These are phyloP conservation scores for Calvatia gigantea DNA, from an alignment of 768 basidiomycete species.

Conservation along the genomic window DNA sequence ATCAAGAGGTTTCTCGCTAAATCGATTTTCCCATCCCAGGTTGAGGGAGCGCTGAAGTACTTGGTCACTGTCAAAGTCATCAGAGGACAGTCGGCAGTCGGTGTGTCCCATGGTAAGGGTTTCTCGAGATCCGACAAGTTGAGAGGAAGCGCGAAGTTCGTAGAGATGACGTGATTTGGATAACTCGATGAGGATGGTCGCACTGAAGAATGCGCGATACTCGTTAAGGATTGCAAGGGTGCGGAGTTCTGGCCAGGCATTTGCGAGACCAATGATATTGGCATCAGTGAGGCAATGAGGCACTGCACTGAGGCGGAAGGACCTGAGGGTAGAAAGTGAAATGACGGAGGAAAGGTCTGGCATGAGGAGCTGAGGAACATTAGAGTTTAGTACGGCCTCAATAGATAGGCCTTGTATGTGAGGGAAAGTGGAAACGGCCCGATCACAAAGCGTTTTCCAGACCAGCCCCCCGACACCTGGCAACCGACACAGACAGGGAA, in stretches of 20 bases:
- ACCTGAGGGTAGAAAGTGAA: not conserved
- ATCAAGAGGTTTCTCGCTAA: not conserved
- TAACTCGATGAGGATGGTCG: not conserved
- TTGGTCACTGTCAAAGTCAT: not conserved
- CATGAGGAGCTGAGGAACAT: not conserved
- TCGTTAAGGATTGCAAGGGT: not conserved
- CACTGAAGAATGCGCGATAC: not conserved
- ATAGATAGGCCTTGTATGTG: not conserved
- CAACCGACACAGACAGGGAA: not conserved
- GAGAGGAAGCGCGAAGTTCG: not conserved
- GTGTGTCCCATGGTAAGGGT: not conserved
- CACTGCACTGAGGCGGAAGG: not conserved
- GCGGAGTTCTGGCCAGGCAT: not conserved
- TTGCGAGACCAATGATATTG: not conserved
- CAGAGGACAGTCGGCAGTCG: not conserved
- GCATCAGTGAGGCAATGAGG: not conserved
- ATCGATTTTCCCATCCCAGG: not conserved
- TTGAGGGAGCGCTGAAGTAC: not conserved
- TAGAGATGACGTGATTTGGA: not conserved
- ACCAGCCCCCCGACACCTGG: not conserved
- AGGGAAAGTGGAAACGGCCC: not conserved
- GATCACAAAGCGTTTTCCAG: not conserved
- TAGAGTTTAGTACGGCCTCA: not conserved
- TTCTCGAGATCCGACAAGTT: not conserved
- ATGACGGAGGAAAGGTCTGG: not conserved